phyloP scores from a whole-genome alignment of 306 rosid genomes.

The Bauhinia variegata region DNA sequence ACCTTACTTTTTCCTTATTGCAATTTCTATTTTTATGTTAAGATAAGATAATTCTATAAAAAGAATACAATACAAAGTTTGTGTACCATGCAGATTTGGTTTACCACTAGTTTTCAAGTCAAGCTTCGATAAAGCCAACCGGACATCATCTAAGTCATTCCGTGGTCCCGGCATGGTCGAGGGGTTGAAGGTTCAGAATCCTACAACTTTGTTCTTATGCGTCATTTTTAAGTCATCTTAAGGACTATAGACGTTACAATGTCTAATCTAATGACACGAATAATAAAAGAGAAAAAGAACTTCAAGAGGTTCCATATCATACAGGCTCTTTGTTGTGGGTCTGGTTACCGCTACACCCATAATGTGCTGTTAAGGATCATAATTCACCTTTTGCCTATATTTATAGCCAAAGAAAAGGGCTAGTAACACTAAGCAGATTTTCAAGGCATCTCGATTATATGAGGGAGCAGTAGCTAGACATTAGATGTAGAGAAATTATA shows the following conservation, averaged over 20 bases:
- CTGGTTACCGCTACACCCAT: no score
- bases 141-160: slow-evolving; percentile 92
- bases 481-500: no score
- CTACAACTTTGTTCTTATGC: slow-evolving; percentile 19
- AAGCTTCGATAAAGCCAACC: slow-evolving; percentile 96
- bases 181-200: slow-evolving; percentile 74
- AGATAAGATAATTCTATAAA: not conserved
- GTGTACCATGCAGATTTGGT: slow-evolving; percentile 68
- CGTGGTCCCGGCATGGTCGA: slow-evolving; percentile 93
- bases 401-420: no score
- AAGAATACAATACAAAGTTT: slow-evolving; percentile 1
- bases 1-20: not conserved
- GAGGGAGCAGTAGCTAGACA: no score
- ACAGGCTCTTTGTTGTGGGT: no score
- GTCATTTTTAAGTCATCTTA: slow-evolving; percentile 26
- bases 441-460: no score
- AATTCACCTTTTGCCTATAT: no score
- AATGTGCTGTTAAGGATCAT: no score
- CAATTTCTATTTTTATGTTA: not conserved
- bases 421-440: no score
- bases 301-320: no score
- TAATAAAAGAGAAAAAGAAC: not conserved
- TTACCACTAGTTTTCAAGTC: slow-evolving; percentile 92
- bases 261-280: slow-evolving; percentile 11
- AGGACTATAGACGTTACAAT: slow-evolving; percentile 7